Percentiles rank a stretch among this genome's conserved stretches.
phyloP scores from a whole-genome alignment of 257 asterid genomes.

The Cinchona pubescens region DNA sequence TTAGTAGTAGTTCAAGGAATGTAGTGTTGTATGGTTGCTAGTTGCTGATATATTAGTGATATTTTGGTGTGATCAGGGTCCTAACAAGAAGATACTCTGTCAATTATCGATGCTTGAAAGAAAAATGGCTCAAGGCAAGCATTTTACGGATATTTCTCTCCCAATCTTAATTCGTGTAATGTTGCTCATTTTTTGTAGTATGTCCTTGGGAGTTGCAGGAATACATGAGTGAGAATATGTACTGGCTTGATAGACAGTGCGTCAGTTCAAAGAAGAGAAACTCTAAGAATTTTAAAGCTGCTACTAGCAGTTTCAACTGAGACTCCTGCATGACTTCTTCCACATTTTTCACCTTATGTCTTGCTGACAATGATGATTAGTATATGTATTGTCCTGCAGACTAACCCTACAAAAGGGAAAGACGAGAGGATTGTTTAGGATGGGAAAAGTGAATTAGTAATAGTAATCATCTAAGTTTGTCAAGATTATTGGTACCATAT shows the following conservation, averaged over 20 bases:
- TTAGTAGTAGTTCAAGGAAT: not conserved
- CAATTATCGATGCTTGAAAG: constrained; percentile 95
- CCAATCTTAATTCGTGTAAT: too few relatives aligned
- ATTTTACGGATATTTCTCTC: constrained; percentile 1
- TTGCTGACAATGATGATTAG: not conserved
- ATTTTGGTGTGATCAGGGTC: constrained; percentile 48
- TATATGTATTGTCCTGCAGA: too few relatives aligned
- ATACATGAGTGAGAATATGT: not conserved
- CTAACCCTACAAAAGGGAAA: too few relatives aligned
- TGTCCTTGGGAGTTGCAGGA: not conserved
- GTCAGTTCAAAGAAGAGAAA: not conserved
- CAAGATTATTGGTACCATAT: too few relatives aligned
- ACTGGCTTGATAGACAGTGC: not conserved
- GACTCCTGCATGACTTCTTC: not conserved
- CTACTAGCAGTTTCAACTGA: not conserved
- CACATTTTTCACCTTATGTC: not conserved
- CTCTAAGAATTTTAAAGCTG: not conserved
- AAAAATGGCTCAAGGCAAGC: constrained; percentile 82
- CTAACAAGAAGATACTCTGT: constrained; percentile 76
- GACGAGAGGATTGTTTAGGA: too few relatives aligned
- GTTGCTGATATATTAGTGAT: constrained; percentile 10
- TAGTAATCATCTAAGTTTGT: too few relatives aligned
- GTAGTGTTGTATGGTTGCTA: not conserved
- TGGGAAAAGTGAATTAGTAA: too few relatives aligned
- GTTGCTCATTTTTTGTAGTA: not conserved